A percentile compares a stretch with the other conserved stretches of the same genome.
These are phyloP conservation scores for Mycena galopus DNA, from an alignment of 768 basidiomycete genomes.

Conservation along the genomic window DNA sequence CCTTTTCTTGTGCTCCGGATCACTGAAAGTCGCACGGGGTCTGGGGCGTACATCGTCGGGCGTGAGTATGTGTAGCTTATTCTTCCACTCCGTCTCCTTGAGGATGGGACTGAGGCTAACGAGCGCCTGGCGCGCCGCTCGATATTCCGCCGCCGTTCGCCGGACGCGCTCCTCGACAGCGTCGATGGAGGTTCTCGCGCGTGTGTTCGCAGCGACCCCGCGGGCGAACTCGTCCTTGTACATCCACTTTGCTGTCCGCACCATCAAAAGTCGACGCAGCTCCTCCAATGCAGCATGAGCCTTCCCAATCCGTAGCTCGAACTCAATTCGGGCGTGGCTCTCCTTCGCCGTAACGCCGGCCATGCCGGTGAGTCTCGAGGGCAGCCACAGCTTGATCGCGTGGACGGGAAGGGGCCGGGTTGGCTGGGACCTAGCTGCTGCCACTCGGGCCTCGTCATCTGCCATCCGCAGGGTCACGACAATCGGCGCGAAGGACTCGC, in stretches of 20 bases:
- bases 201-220: neutral
- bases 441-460: too few relatives aligned
- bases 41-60: slow-evolving; percentile 35
- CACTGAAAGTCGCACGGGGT: slow-evolving; percentile 18
- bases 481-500: too few relatives aligned
- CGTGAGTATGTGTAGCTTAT: slow-evolving; percentile 17
- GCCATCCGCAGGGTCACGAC: too few relatives aligned
- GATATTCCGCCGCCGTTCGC: neutral
- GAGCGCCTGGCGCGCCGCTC: slow-evolving; percentile 29
- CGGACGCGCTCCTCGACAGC: neutral
- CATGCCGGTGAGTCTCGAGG: slow-evolving; percentile 33
- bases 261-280: neutral
- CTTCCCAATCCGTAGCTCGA: neutral
- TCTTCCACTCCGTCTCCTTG: slow-evolving; percentile 28
- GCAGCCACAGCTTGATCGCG: slow-evolving; percentile 38
- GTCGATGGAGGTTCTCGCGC: neutral
- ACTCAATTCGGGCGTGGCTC: slow-evolving; percentile 16
- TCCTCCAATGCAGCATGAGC: neutral
- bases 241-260: neutral
- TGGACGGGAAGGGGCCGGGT: too few relatives aligned
- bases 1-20: neutral
- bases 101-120: neutral
- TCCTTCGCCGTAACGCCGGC: slow-evolving; percentile 8
- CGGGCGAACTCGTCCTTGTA: too few relatives aligned
- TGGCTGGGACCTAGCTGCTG: too few relatives aligned